These are phyloP conservation scores for Umbelopsis ramanniana DNA, from an alignment of 192 early-diverging fungal species.

Conservation along the genomic window DNA sequence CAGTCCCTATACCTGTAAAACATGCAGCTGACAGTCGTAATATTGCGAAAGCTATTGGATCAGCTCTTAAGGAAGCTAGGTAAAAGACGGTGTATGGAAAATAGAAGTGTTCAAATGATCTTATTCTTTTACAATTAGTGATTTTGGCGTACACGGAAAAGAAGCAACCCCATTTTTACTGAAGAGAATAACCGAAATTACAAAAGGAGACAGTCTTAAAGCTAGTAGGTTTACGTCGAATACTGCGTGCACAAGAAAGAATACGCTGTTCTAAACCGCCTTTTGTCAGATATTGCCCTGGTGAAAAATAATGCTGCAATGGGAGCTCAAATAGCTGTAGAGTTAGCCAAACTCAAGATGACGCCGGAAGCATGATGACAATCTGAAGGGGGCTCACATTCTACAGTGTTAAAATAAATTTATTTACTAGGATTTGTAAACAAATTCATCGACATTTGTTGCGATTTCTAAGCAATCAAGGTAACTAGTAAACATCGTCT, in stretches of 20 bases:
- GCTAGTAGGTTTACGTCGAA: constrained; percentile 63
- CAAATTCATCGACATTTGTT: too few relatives aligned
- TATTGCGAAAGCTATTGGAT: constrained; percentile 74
- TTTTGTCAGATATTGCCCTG: constrained; percentile 77
- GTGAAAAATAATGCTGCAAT: constrained; percentile 91
- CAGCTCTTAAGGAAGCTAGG: constrained; percentile 73
- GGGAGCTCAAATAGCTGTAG: constrained; percentile 78
- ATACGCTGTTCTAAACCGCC: background rate
- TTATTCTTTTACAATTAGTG: constrained; percentile 32
- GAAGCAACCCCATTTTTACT: constrained; percentile 94
- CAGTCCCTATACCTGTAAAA: constrained; percentile 84
- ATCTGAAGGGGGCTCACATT: too few relatives aligned
- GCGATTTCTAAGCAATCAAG: too few relatives aligned
- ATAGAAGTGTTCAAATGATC: background rate
- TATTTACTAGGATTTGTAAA: too few relatives aligned
- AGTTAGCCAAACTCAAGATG: constrained; percentile 41
- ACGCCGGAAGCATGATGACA: background rate
- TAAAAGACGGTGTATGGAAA: constrained; percentile 31
- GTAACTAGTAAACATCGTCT: too few relatives aligned
- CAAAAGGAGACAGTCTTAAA: constrained; percentile 76
- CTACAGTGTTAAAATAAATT: too few relatives aligned
- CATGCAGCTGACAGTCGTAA: constrained; percentile 59
- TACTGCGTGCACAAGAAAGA: constrained; percentile 22
- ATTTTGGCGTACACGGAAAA: constrained; percentile 75
- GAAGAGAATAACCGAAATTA: constrained; percentile 82